Conservation (phyloP, 805 yeast species). For the Cyberlindnera euphorbiiphila region DNA sequence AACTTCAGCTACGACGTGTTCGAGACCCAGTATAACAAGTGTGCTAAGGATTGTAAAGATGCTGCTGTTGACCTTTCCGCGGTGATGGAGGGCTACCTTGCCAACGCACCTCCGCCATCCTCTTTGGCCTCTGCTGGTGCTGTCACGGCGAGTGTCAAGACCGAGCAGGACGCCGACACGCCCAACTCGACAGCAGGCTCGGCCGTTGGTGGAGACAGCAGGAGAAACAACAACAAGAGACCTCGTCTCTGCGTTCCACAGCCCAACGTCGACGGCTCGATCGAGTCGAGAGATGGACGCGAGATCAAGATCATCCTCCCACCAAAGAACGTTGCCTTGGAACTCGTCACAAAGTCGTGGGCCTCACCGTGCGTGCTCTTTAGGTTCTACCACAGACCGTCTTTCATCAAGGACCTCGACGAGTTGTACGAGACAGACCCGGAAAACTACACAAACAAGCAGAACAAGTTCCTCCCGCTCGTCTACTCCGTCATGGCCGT, state of each 20-base stretch:
- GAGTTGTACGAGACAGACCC: constrained; percentile 74
- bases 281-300: constrained; percentile 33
- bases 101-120: constrained; percentile 7
- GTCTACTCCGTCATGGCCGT: constrained; percentile 86
- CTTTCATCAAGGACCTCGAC: constrained; percentile 69
- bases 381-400: constrained; percentile 82
- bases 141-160: no score
- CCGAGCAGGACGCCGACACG: no score
- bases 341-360: constrained; percentile 75
- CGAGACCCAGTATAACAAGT: constrained; percentile 14
- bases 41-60: background rate
- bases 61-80: constrained; percentile 8
- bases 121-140: no score
- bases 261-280: constrained; percentile 36
- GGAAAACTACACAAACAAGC: constrained; percentile 63
- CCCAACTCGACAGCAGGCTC: background rate
- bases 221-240: constrained; percentile 13
- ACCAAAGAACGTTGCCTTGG: constrained; percentile 65
- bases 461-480: constrained; percentile 71
- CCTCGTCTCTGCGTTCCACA: constrained; percentile 22
- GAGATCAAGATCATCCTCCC: constrained; percentile 71
- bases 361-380: constrained; percentile 80
- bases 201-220: background rate
- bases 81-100: constrained; percentile 13
- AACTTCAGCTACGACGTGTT: constrained; percentile 29